These are phyloP conservation scores for Plenodomus biglobosus DNA, from an alignment of 2,329 filamentous ascomycete species.

Conservation along the genomic window DNA sequence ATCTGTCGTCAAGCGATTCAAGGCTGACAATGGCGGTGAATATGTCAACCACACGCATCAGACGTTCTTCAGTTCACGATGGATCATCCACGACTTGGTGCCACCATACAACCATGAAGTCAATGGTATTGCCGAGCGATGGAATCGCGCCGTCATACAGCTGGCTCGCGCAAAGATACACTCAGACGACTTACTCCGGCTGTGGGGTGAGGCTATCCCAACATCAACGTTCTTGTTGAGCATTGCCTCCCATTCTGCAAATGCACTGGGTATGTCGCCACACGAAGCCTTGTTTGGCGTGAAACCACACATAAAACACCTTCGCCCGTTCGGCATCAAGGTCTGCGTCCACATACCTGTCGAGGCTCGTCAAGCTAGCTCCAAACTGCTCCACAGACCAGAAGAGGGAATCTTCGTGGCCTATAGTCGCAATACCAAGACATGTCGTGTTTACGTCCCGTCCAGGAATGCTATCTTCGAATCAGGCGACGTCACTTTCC, in stretches of 20 bases:
- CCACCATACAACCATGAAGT: constrained; percentile 7
- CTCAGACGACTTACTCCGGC: neutral
- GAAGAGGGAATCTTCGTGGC: constrained; percentile 6
- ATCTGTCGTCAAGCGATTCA: neutral
- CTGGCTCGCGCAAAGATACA: constrained; percentile 1
- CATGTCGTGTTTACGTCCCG: constrained; percentile 3
- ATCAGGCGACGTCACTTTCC: neutral
- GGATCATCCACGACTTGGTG: constrained; percentile 1
- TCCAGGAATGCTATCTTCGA: neutral
- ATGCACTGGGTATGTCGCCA: constrained; percentile 5
- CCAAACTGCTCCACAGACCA: too few relatives aligned
- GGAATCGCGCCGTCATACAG: constrained; percentile 3
- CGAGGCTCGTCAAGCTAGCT: too few relatives aligned
- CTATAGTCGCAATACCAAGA: constrained; percentile 4
- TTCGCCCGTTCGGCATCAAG: constrained; percentile 2
- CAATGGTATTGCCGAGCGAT: constrained; percentile 6
- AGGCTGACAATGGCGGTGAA: constrained; percentile 6
- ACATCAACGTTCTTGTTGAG: constrained; percentile 11
- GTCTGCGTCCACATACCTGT: constrained; percentile 1
- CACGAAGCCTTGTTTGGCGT: too few relatives aligned
- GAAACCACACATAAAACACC: constrained; percentile 3
- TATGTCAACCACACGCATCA: neutral
- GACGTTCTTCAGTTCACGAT: neutral
- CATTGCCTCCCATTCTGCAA: constrained; percentile 1
- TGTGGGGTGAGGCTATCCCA: constrained; percentile 6